Conservation (phyloP, 345 rosid species). For the Salix arbutifolia region DNA sequence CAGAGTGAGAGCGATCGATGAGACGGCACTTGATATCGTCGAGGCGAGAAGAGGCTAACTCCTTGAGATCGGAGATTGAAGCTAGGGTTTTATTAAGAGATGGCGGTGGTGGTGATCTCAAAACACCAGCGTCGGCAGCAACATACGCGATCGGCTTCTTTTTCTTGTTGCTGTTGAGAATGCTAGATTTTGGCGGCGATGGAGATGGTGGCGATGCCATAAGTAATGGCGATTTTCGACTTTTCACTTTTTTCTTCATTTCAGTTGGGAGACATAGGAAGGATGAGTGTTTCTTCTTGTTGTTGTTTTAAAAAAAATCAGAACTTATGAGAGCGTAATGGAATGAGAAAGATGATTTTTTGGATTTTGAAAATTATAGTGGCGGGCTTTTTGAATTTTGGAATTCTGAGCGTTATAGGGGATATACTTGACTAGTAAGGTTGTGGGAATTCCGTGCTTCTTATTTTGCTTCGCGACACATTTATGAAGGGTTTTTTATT, state of each 20-base stretch:
- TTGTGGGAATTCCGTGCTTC: too few relatives aligned
- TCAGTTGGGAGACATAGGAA: not conserved
- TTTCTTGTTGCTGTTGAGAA: not conserved
- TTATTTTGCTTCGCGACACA: too few relatives aligned
- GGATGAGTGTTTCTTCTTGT: not conserved
- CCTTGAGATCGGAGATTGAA: constrained; percentile 42
- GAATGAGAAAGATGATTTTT: too few relatives aligned
- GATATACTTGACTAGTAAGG: too few relatives aligned
- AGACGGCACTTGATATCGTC: constrained; percentile 41
- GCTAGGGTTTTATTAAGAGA: constrained; percentile 13
- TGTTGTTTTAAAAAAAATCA: not conserved
- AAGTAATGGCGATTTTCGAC: constrained; percentile 9
- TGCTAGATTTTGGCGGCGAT: not conserved
- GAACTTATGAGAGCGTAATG: too few relatives aligned
- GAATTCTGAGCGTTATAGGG: too few relatives aligned
- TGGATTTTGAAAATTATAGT: too few relatives aligned
- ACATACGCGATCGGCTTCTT: not conserved
- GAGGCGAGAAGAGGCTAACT: constrained; percentile 33
- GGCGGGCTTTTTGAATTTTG: too few relatives aligned
- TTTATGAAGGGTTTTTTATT: too few relatives aligned
- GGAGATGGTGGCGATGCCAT: constrained; percentile 4
- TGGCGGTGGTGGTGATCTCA: constrained; percentile 6
- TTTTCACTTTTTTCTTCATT: constrained; percentile 5
- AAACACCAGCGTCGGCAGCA: not conserved
- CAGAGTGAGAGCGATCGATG: constrained; percentile 45